Evolutionary conservation across 495 filamentous ascomycete genomes (phyloP), one percentile per base, ranked within the genome.

Genomic region (Aeminium ludgeri): DNA sequence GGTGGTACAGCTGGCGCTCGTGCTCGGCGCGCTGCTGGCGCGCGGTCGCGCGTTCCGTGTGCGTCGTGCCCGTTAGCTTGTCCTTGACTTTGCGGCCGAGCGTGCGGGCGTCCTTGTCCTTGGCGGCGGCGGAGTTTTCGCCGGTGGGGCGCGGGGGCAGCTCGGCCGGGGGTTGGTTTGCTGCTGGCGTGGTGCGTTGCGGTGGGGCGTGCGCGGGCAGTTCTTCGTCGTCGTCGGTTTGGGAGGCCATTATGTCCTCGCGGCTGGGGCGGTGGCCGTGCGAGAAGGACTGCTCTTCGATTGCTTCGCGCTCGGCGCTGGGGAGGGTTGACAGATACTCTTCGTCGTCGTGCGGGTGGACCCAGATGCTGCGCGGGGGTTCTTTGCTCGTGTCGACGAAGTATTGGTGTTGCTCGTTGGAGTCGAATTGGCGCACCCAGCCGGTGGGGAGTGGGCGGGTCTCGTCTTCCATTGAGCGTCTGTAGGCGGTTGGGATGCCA

Each of bases 381-480:
- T 58, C 49, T 18, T 46, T 41, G n/a, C 40, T 61, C 2, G 65
- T 69, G 50, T 70, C 61, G 25, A 68, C 65, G 55, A 66, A 70
- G 59, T 63, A 70, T 40, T 70, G 66, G 45, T 69, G 66, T 10
- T 59, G 45, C 6, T 58, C 46, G 29, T 56, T 28, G 2, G 58
- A 7, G 45, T 70, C 66, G 56, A 58, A 67, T 49, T 59, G 56
- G 8, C 66, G 51, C 1, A 68, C 41, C 66, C 65, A 70, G 20
- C 62, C 61, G 27, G 43, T 28, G 0, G 66, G 65, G 2, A 68
- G 53, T 6, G 57, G 54, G 2, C 66, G 56, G 2, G 42, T 31
- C 52, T 68, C 64, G 45, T 70, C 66, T 54, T 69, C 66, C 66
- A 68, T 69, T 40, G 44, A 53, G n/a, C 66, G 59, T n/a, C 65